Percentiles rank a stretch among this genome's conserved stretches.
Conservation (phyloP, 768 basidiomycete species). For the Lactarius psammicola region DNA sequence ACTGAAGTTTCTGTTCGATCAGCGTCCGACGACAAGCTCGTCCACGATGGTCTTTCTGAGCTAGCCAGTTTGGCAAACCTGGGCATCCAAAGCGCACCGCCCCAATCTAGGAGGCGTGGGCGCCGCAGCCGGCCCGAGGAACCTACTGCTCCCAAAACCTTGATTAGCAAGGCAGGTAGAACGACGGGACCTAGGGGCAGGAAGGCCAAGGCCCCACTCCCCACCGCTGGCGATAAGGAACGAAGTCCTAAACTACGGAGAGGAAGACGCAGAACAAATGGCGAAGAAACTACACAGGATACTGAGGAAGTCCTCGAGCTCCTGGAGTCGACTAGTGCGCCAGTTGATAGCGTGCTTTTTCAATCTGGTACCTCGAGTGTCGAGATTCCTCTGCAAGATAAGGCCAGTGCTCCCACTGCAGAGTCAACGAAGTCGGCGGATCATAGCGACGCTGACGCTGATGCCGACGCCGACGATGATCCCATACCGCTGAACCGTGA, state of each 20-base stretch:
- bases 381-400: constrained; percentile 1
- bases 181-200: constrained; percentile 5
- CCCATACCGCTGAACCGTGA: constrained; percentile 6
- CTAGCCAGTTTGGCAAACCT: background rate
- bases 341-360: background rate
- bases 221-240: constrained; percentile 10
- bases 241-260: constrained; percentile 11
- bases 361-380: constrained; percentile 1
- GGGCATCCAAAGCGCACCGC: background rate
- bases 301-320: constrained; percentile 18
- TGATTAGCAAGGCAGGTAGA: background rate
- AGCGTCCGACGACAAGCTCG: background rate
- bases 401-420: background rate
- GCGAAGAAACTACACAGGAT: constrained; percentile 3
- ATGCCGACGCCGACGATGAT: no score
- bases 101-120: background rate
- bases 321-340: constrained; percentile 17
- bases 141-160: background rate
- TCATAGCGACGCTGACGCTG: background rate
- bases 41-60: background rate
- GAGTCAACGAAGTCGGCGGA: constrained; percentile 1
- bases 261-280: constrained; percentile 6
- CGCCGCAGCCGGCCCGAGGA: background rate
- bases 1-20: background rate
- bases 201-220: constrained; percentile 13